A percentile compares a stretch with the other conserved stretches of the same genome.
Conservation (phyloP, 306 rosid genomes). For the Fragaria ananassa region DNA sequence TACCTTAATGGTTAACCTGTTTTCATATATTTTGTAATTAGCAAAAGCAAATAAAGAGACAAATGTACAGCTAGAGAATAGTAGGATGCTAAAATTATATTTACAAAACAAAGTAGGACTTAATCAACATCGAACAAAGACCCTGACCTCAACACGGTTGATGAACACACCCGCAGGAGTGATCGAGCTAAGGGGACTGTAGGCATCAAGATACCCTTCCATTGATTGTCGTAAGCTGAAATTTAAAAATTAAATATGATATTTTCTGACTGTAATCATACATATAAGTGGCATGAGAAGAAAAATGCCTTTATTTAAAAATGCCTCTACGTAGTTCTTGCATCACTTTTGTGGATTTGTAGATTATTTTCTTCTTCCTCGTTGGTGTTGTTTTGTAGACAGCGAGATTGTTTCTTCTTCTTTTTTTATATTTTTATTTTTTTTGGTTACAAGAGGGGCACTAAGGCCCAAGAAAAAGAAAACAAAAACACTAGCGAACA, state of each 20-base stretch:
- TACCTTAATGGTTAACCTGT: not conserved
- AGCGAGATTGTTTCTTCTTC: not conserved
- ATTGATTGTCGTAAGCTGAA: constrained; percentile 85
- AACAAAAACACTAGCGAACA: too few species aligned
- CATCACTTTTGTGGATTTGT: not conserved
- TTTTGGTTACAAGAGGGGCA: too few species aligned
- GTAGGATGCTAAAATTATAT: not conserved
- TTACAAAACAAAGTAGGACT: constrained; percentile 8
- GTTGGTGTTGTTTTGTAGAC: not conserved
- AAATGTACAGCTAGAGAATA: not conserved
- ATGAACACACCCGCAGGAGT: constrained; percentile 87
- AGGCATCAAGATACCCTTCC: constrained; percentile 90
- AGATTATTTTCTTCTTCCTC: not conserved
- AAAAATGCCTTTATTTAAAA: not conserved
- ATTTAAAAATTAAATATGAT: constrained; percentile 9
- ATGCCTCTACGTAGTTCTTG: not conserved
- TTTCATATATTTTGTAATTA: not conserved
- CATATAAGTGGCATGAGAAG: not conserved
- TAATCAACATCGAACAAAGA: constrained; percentile 26
- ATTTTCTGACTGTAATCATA: not conserved
- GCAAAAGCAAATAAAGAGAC: not conserved
- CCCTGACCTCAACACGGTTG: constrained; percentile 83
- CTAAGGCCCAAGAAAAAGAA: too few species aligned
- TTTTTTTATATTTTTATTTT: too few species aligned
- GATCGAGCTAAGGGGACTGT: constrained; percentile 59